These are phyloP conservation scores for Colletotrichum eremochloae DNA, from an alignment of 2,329 filamentous ascomycete genomes.

Conservation along the genomic window DNA sequence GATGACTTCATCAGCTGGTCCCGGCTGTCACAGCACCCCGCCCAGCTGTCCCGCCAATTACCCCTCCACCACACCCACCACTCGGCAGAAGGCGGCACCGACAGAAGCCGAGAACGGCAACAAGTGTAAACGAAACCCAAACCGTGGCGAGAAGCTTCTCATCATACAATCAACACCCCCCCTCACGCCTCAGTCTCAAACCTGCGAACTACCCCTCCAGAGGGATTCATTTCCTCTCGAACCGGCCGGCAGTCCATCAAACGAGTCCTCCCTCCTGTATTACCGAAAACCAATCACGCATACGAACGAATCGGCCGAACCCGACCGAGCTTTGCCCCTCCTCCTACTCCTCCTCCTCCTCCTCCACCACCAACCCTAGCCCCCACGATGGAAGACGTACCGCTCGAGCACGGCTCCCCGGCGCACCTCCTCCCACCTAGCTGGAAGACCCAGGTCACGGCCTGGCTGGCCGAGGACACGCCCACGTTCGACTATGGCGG, in stretches of 20 bases:
- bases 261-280: no score
- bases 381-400: constrained; percentile 37
- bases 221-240: neutral
- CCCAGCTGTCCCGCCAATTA: neutral
- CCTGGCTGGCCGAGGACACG: constrained; percentile 96
- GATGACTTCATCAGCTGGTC: neutral
- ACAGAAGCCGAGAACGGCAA: constrained; percentile 17
- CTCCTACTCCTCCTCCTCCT: neutral
- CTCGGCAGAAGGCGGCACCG: constrained; percentile 24
- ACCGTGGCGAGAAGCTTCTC: constrained; percentile 3
- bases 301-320: neutral
- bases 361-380: neutral
- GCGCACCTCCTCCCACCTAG: constrained; percentile 84
- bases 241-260: neutral
- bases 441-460: constrained; percentile 83
- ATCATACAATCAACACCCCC: neutral
- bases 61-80: constrained; percentile 2
- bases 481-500: constrained; percentile 97
- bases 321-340: neutral
- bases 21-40: neutral
- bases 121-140: constrained; percentile 13
- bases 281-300: neutral
- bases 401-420: constrained; percentile 57
- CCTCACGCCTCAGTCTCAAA: neutral
- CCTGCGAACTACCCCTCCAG: neutral